phyloP scores from a whole-genome alignment of 2,329 filamentous ascomycete genomes.

The Penicillium vulpinum region DNA sequence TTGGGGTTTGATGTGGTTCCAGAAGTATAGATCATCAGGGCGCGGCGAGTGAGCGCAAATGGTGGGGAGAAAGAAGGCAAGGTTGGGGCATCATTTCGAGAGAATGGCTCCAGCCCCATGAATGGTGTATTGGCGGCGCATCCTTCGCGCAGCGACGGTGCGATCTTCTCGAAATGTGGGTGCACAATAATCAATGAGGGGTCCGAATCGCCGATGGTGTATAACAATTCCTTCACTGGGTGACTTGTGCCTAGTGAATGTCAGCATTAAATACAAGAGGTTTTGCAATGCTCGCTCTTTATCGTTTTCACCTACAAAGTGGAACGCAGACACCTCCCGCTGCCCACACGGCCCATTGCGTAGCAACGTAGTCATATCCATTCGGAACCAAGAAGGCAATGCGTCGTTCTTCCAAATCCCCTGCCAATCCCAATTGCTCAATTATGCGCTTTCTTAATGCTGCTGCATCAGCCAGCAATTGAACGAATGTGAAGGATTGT shows the following conservation, averaged over 20 bases:
- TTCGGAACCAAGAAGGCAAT: constrained; percentile 43
- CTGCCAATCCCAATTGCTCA: constrained; percentile 29
- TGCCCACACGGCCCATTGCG: constrained; percentile 48
- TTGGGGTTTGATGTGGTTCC: constrained; percentile 46
- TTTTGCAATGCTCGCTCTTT: not conserved
- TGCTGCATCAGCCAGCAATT: constrained; percentile 43
- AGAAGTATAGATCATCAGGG: constrained; percentile 47
- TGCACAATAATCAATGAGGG: constrained; percentile 46
- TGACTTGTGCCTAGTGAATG: constrained; percentile 40
- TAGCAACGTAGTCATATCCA: constrained; percentile 46
- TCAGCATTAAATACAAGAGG: not conserved
- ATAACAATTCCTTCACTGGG: constrained; percentile 44
- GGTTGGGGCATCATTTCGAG: constrained; percentile 19
- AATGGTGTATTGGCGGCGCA: constrained; percentile 32
- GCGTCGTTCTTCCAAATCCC: constrained; percentile 40
- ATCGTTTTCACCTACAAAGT: constrained; percentile 37
- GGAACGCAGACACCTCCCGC: constrained; percentile 47
- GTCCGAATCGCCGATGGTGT: constrained; percentile 45
- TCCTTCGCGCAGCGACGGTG: constrained; percentile 32
- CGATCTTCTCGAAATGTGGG: constrained; percentile 39
- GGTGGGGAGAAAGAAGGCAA: constrained; percentile 36
- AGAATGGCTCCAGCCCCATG: constrained; percentile 30
- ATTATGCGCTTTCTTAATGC: constrained; percentile 39
- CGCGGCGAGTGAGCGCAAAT: constrained; percentile 33
- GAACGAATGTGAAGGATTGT: constrained; percentile 42